Evolutionary conservation across 345 rosid species (phyloP).

Genomic region (Lepidium africanum): DNA sequence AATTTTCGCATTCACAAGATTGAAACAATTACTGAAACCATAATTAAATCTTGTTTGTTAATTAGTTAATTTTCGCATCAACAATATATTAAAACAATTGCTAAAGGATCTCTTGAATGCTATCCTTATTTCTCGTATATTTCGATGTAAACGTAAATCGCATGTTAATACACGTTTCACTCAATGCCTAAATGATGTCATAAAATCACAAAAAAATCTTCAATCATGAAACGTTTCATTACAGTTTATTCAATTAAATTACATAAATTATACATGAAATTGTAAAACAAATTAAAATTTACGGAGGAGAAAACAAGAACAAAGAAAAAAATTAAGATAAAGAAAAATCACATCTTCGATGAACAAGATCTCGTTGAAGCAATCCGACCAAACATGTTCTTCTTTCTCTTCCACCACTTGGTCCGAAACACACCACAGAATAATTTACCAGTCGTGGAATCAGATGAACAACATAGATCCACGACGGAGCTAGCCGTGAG

Average conservation of each 20-base stretch:
- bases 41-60: too few relatives aligned
- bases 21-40: too few relatives aligned
- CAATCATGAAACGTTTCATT: background rate
- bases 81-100: too few relatives aligned
- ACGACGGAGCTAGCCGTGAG: background rate
- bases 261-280: background rate
- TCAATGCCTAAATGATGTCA: background rate
- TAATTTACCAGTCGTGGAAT: slow-evolving; percentile 1
- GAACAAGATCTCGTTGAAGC: background rate
- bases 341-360: background rate
- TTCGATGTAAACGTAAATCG: too few relatives aligned
- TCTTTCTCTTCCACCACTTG: slow-evolving; percentile 19
- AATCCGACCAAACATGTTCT: slow-evolving; percentile 11
- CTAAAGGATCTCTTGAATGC: background rate
- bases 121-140: background rate
- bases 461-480: slow-evolving; percentile 18
- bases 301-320: background rate
- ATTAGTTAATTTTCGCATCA: too few relatives aligned
- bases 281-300: background rate
- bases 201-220: background rate
- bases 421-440: background rate
- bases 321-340: background rate
- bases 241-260: background rate
- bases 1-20: too few relatives aligned
- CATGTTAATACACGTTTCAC: background rate